Percentiles rank a stretch among this genome's conserved stretches.
Conservation (phyloP, 1,284 basidiomycete species). For the Afroboletus lepidellus region DNA sequence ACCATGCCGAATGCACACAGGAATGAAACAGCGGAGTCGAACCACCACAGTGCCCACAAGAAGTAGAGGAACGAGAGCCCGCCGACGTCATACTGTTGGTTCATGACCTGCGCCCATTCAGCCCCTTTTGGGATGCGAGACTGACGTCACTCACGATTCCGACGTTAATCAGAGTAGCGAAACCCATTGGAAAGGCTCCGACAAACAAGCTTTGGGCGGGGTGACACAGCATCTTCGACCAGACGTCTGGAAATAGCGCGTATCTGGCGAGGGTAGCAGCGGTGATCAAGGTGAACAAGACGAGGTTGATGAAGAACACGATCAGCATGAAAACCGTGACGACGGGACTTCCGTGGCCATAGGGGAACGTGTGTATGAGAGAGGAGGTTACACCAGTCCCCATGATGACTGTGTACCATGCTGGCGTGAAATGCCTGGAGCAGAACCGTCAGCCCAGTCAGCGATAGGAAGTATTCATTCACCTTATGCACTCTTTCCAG, state of each 20-base stretch:
- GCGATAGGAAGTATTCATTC: neutral
- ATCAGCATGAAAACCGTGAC: constrained; percentile 38
- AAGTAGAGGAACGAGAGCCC: constrained; percentile 47
- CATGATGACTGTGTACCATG: constrained; percentile 48
- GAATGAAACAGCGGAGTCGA: constrained; percentile 48
- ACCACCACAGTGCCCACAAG: constrained; percentile 65
- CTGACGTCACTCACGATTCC: constrained; percentile 43
- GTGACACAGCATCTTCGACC: constrained; percentile 46
- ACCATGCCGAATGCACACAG: constrained; percentile 54
- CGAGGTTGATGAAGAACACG: constrained; percentile 53
- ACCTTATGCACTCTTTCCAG: constrained; percentile 32
- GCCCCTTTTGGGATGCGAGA: neutral
- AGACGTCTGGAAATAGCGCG: constrained; percentile 47
- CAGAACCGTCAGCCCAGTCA: neutral
- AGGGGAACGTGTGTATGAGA: constrained; percentile 42
- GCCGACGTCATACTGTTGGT: constrained; percentile 41
- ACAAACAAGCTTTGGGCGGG: constrained; percentile 59
- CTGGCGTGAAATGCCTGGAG: constrained; percentile 44
- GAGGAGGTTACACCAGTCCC: constrained; percentile 43
- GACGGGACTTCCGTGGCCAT: constrained; percentile 33
- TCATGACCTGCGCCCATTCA: constrained; percentile 18
- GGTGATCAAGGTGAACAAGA: constrained; percentile 50
- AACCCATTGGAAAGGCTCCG: constrained; percentile 61
- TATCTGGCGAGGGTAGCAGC: constrained; percentile 45
- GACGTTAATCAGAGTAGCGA: constrained; percentile 52